Base-by-base conservation (phyloP, 1,284 basidiomycete genomes). In the Rhizoctonia solani region DNA sequence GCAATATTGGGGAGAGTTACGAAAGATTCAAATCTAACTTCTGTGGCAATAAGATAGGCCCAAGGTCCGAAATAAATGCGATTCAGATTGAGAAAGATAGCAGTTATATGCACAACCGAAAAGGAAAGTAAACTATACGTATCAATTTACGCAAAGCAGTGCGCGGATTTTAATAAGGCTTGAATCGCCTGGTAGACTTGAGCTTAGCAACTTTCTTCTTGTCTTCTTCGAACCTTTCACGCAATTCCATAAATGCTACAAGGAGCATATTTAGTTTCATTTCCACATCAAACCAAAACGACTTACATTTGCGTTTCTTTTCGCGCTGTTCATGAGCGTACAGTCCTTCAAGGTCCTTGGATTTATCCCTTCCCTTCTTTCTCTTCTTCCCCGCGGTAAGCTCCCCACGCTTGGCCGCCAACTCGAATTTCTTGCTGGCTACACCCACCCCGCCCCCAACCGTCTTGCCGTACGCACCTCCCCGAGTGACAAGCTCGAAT, bases 321-420 rank as follows among this genome's bases (percentile, higher is more conserved):
- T 95, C 93, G 67, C 90, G 87, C 72, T 87, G 85, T 76, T 95
- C 92, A 82, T 94, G 95, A 23, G 85, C 87, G 78, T 95, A 95
- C 75, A 96, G 95, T 14, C 82, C 81, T 8, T 82, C 83, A 75
- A 90, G 90, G 73, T 91, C 88, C 74, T 84, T 84, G 68, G 81
- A 80, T 73, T 86, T 85, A 77, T 88, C 89, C 79, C 87, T 87
- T 71, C 82, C 81, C 69, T 74, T 77, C 75, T 75, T 76, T 72
- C 84, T 82, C 54, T 85, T 78, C 73, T 81, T 81, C 74, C 77
- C 69, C 29, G 67, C 66, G 72, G 75, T 71, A 74, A 80, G 72
- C 75, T 79, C 72, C 75, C 78, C 81, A 37, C 82, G 81, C 69
- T 68, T 73, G 70, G 41, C 72, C 59, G 69, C 75, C 75, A 82